Base-by-base conservation (phyloP, 2,329 filamentous ascomycete species). In the Trichoderma hamatum region DNA sequence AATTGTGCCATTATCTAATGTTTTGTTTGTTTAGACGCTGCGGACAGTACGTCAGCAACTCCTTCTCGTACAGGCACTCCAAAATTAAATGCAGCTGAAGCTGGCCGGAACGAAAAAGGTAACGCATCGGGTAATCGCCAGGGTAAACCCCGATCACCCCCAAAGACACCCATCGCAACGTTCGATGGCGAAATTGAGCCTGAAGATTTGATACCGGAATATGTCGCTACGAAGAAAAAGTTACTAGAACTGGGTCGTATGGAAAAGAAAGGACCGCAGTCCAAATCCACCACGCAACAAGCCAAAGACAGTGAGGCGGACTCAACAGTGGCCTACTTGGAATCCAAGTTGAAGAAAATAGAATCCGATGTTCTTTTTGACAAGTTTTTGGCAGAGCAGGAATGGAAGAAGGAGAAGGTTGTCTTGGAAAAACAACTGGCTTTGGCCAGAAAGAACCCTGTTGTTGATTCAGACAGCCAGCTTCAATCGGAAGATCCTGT, bases 281-380 rank as follows among this genome's bases (percentile, higher is more conserved):
- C 51, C 66, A 68, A 70, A 28, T 24, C 59, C 30, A 30, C 46
- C n/a, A 56, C 69, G 71, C 32, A 66, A 71, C 34, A 73, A 74
- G 11, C 72, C 75, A 28, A 51, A 4, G 69, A 74, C 26, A 46
- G 69, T 9, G 74, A 80, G 1, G 73, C 75, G 11, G 78, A 82
- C 19, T 78, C 86, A 26, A 85, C 88, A 70, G 82, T 89, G 54
- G 85, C 86, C 11, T 92, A 89, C 73, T 80, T 97, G 2, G 84
- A 90, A 51, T 88, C 89, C 19, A 96, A 94, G 76, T 81, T 97
- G 49, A 85, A 89, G 46, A 87, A 87, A 70, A 92, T 97, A 52
- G 91, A 96, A 75, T 90, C 88, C 30, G 92, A 95, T 75, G 84
- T 93, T 19, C 81, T 95, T 3, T 94, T 94, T 74, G 92, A 95